Evolutionary conservation across 306 rosid genomes (phyloP), one percentile per base, ranked within the genome.

Genomic region (Potentilla sterilis): DNA sequence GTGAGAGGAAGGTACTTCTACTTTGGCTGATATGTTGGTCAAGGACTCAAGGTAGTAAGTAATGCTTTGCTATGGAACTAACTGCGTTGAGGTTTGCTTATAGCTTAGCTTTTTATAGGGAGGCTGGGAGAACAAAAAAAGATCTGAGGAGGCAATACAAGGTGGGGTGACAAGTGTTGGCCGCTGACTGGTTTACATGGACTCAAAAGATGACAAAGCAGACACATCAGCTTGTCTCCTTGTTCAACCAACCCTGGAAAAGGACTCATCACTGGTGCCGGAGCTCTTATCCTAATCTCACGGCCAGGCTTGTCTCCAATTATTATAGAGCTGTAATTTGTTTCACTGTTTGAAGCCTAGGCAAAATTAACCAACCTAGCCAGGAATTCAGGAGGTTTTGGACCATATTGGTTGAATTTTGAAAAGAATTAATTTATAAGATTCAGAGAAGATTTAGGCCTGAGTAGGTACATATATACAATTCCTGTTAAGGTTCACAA

Each of bases 141-240:
- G 38, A 72, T 72, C 52, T 9, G n/a, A 32, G 38, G 69, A 43
- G 54, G 57, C 68, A 59, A 7, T 12, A 40, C 24, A 49, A 59
- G 75, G n/a, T 69, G 44, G 51, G 72, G 73, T 71, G 83, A 82
- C 85, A 75, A 80, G 82, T 80, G 85, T 80, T 79, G 81, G 88
- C 42, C 64, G 62, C 15, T 40, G 51, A 71, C 41, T 68, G 81
- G 74, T 40, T 42, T 3, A n/a, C 72, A 78, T 32, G 58, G 15
- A 63, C 72, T 58, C 68, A 7, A 80, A 80, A 80, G 84, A 72
- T 68, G 81, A 80, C 82, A 76, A 83, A 64, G 70, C 34, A 78
- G 80, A 73, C 83, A 70, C 28, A 74, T 84, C 81, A 74, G 77
- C 68, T 77, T 87, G 89, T 78, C 81, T 75, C 80, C 81, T 16